Base-by-base conservation (phyloP, 495 filamentous ascomycete species). In the Penicillium argentinense region DNA sequence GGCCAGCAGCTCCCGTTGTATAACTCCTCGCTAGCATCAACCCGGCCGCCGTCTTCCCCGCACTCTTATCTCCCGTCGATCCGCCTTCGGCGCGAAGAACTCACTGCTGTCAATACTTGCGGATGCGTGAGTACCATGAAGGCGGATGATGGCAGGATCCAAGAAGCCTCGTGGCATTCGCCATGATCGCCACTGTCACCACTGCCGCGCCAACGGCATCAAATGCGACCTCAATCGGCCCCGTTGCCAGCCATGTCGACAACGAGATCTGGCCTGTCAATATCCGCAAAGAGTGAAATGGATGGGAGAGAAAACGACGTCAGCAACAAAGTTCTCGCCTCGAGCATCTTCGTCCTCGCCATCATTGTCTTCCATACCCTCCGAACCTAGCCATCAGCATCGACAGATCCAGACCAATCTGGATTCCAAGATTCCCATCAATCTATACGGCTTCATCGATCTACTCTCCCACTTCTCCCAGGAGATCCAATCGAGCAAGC, bases 161-260 rank as follows among this genome's bases (percentile, higher is more conserved):
- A 62, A 62, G 34, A 70, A 67, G 50, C 60, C 62, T 19, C 64
- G 64, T 9, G 58, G 66, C 7, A 66, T 69, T 26, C 60, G 64
- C 9, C 54, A 63, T 23, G 64, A 68, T 44, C 63, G 64, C 16
- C 60, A 68, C 29, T 68, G 64, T 30, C 40, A 53, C 22, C 57
- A 49, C 27, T 68, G 64, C 38, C 63, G 61, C 42, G 32, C 18
- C 22, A 54, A 60, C 26, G 47, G 55, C 19, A 45, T 62, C 49
- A 68, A 68, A 36, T 68, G 64, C 33, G 64, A 68, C 49, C 37
- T 68, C 2, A 68, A 68, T 24, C 51, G 64, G 3, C 64, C 64
- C 9, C 57, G 57, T 18, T 68, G 64, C 29, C 57, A 55, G 24
- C 47, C 51, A 21, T 68, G 64, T 22, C 41, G 56, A 30, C 53